Evolutionary conservation across 805 yeast species (phyloP), one percentile per base, ranked within the genome.

Genomic region (Pichia phayaonensis): DNA sequence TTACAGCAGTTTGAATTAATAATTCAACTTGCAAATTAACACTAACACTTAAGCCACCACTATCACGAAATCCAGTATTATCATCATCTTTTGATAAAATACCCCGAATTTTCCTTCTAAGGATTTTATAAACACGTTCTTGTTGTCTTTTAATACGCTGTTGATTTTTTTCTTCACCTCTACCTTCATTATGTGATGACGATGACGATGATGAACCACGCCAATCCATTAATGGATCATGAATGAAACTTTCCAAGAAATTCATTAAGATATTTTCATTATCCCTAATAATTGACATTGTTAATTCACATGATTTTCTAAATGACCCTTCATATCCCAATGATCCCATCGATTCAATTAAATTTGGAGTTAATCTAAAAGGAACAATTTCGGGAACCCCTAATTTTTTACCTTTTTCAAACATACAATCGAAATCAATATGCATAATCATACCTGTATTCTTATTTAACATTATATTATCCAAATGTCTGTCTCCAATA

Each of bases 401-500:
- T 21, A 79, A 64, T 2, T 83, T 82, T 27, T 83, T 68, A 23
- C 86, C 87, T 63, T 92, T 94, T 51, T 92, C 98, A 61, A 95
- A 94, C 41, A 94, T 71, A 70, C 98, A 92, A 63, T 95, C 98
- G 66, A 94, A 94, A 67, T 95, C 99, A 49, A 94, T 97, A 65
- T 94, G 99, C 54, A 94, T 68, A 0, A 89, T 80, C 10, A 80
- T 81, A 1, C 99, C 99, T 4, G 83, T 77, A 41, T 74, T 77
- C 54, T 84, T 83, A 59, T 83, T 77, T 39, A 92, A 70, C 49
- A 94, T 68, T 21, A 94, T 80, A 61, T 94, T 94, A 61, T 94
- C 99, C 58, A 96, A 86, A 63, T 94, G 99, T 40, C 99, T 75
- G 66, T 94, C 99, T 23, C 99, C 99, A 46, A 94, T 74, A 10